Percentiles rank a stretch among this genome's conserved stretches.
phyloP scores from a whole-genome alignment of 371 early-diverging fungal species.

The Umbelopsis sp. region DNA sequence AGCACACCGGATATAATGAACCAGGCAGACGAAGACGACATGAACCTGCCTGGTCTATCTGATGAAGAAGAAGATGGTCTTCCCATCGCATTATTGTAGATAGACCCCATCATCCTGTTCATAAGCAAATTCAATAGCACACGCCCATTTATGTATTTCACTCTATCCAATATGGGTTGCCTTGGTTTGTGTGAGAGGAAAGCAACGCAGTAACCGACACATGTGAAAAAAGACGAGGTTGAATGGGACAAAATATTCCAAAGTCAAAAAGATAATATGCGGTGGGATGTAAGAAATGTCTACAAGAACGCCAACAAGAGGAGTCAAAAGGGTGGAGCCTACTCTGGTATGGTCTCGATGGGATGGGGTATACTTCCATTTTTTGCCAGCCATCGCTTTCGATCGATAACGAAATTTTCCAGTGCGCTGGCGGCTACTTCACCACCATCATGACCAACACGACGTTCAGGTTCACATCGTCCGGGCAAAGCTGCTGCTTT shows the following conservation, averaged over 20 bases:
- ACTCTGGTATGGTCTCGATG: constrained; percentile 10
- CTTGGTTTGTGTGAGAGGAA: no score
- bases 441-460: constrained; percentile 60
- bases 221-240: no score
- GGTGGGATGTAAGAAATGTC: background rate
- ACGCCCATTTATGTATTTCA: background rate
- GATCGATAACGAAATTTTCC: constrained; percentile 53
- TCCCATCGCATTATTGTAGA: constrained; percentile 11
- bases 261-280: background rate
- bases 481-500: constrained; percentile 41
- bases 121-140: background rate
- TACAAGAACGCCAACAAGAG: background rate
- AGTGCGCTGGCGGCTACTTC: constrained; percentile 52
- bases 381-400: constrained; percentile 27
- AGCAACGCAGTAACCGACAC: no score
- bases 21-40: constrained; percentile 1
- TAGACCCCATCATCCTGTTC: background rate
- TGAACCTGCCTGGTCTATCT: constrained; percentile 8
- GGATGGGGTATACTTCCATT: constrained; percentile 17
- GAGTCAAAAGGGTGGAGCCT: background rate
- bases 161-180: no score
- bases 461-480: constrained; percentile 38
- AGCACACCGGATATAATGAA: background rate
- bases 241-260: no score
- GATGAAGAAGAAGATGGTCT: constrained; percentile 7